A percentile compares a stretch with the other conserved stretches of the same genome.
Conservation (phyloP, 768 basidiomycete genomes). For the Xerocomellus amylosporus region DNA sequence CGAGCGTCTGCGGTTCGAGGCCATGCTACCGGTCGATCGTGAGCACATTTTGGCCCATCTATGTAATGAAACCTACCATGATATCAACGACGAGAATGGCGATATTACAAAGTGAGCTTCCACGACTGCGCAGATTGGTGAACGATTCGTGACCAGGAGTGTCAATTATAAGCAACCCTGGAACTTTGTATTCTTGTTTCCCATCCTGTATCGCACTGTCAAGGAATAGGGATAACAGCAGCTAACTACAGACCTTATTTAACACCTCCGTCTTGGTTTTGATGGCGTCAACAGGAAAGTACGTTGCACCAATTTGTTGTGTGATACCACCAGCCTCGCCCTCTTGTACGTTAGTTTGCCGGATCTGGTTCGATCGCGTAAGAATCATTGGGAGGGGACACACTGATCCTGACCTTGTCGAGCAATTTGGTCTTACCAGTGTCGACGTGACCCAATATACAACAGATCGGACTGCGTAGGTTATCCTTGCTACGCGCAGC, state of each 20-base stretch:
- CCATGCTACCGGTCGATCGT: conserved; percentile 65
- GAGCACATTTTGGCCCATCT: background rate
- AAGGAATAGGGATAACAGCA: conserved; percentile 2
- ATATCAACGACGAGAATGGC: conserved; percentile 99
- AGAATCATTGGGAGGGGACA: background rate
- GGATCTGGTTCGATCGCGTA: conserved; percentile 58
- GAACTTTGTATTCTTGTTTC: conserved; percentile 90
- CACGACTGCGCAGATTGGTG: conserved; percentile 92
- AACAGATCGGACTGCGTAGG: conserved; percentile 94
- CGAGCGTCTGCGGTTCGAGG: conserved; percentile 95
- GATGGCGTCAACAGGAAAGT: conserved; percentile 96
- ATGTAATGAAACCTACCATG: conserved; percentile 54
- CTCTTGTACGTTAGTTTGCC: conserved; percentile 99
- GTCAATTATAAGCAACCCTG: conserved; percentile 93
- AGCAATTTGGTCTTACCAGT: conserved; percentile 97
- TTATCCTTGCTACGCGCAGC: conserved; percentile 87
- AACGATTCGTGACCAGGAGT: conserved; percentile 99
- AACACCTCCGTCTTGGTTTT: conserved; percentile 90
- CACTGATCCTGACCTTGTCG: conserved; percentile 69
- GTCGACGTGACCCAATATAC: conserved; percentile 99
- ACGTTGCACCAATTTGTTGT: conserved; percentile 99
- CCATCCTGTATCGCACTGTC: conserved; percentile 51
- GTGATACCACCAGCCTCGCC: conserved; percentile 99
- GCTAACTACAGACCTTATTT: conserved; percentile 59
- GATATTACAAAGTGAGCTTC: conserved; percentile 97